These are phyloP conservation scores for Centaurea solstitialis DNA, from an alignment of 129 eudicot species.

Conservation along the genomic window DNA sequence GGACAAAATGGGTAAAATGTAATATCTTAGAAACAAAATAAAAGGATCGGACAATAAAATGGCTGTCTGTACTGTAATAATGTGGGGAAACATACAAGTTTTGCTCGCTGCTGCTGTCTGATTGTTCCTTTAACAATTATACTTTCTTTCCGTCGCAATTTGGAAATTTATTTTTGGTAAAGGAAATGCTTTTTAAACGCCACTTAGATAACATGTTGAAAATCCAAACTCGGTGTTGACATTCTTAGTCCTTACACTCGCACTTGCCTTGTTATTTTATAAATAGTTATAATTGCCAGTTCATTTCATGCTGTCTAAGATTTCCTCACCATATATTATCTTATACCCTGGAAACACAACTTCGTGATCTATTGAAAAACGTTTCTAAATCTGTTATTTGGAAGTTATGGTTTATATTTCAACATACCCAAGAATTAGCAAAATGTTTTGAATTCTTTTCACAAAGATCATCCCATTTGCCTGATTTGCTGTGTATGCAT, in stretches of 20 bases:
- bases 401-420: background rate
- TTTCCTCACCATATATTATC: no score
- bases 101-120: background rate
- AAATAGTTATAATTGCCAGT: no score
- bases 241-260: no score
- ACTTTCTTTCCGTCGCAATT: background rate
- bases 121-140: background rate
- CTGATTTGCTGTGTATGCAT: background rate
- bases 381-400: background rate
- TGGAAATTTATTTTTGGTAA: background rate
- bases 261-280: no score
- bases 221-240: background rate
- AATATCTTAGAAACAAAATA: no score
- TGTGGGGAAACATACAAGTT: background rate
- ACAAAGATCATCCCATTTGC: background rate
- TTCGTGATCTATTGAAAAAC: background rate
- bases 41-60: no score
- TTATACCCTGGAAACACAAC: background rate
- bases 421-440: background rate
- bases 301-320: no score
- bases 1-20: no score
- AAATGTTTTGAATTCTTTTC: background rate
- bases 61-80: background rate
- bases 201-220: background rate
- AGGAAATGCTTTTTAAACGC: background rate